phyloP scores from a whole-genome alignment of 2,329 filamentous ascomycete species.

The Epichloe amarillans region DNA sequence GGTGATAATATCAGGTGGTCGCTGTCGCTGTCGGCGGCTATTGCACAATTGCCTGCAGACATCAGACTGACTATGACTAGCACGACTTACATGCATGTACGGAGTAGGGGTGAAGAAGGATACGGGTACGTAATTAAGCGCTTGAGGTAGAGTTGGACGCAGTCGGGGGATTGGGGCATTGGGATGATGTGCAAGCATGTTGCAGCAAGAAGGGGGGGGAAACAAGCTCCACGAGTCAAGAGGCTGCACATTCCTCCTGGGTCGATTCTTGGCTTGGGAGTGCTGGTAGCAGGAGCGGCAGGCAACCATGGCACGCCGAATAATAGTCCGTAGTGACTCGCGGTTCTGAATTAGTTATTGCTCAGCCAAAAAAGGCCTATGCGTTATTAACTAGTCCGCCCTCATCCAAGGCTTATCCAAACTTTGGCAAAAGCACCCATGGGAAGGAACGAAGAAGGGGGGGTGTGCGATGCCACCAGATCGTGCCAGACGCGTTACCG shows the following conservation, averaged over 20 bases:
- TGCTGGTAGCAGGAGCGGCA: background rate
- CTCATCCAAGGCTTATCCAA: background rate
- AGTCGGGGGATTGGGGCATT: background rate
- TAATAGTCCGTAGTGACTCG: background rate
- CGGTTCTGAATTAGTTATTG: no score
- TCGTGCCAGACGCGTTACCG: background rate
- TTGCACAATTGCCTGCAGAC: background rate
- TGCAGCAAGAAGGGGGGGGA: background rate
- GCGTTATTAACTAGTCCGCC: background rate
- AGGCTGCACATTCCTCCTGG: background rate
- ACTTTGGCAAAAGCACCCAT: background rate
- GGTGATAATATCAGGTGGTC: background rate
- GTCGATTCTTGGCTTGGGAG: background rate
- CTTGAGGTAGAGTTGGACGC: background rate
- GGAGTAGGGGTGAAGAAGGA: background rate
- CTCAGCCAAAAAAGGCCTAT: background rate
- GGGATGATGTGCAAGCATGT: slow-evolving; percentile 1
- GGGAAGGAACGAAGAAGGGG: background rate
- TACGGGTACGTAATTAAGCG: background rate
- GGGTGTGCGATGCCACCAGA: background rate
- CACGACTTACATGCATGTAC: background rate
- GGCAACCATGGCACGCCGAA: background rate
- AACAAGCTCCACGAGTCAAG: slow-evolving; percentile 4
- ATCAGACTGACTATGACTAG: background rate
- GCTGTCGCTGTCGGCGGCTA: background rate